These are phyloP conservation scores for Hyphopichia pseudoburtonii DNA, from an alignment of 1,139 yeast genomes.

Conservation along the genomic window DNA sequence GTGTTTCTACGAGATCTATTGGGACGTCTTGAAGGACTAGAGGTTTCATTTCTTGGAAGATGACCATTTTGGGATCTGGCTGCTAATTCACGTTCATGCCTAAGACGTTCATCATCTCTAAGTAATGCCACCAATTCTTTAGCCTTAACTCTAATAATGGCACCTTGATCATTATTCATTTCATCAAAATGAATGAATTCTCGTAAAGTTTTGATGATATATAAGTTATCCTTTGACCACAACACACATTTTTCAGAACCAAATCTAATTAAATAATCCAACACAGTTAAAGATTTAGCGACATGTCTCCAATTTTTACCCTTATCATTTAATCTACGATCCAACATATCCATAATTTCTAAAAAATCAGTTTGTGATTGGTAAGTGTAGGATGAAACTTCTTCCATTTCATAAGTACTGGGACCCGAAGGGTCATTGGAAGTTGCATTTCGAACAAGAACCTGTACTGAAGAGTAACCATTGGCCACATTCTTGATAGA, in stretches of 20 bases:
- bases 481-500: constrained; percentile 90
- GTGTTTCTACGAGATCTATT: constrained; percentile 15
- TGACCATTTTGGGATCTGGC: constrained; percentile 18
- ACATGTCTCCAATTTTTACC: constrained; percentile 99
- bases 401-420: constrained; percentile 78
- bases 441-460: constrained; percentile 89
- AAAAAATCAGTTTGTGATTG: constrained; percentile 73
- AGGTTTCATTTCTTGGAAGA: constrained; percentile 6
- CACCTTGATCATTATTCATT: constrained; percentile 82
- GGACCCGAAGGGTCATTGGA: constrained; percentile 90
- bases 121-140: constrained; percentile 80
- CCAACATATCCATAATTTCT: constrained; percentile 95
- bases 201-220: constrained; percentile 84
- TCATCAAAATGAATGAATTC: constrained; percentile 90
- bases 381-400: constrained; percentile 73
- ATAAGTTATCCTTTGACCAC: constrained; percentile 92
- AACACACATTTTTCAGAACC: constrained; percentile 91
- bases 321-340: constrained; percentile 89
- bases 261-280: constrained; percentile 82
- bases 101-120: constrained; percentile 80
- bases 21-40: constrained; percentile 26
- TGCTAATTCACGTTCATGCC: constrained; percentile 64
- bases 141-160: constrained; percentile 86
- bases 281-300: constrained; percentile 82
- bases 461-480: constrained; percentile 87